Base-by-base conservation (phyloP, 768 basidiomycete species). In the Suillus clintonianus region DNA sequence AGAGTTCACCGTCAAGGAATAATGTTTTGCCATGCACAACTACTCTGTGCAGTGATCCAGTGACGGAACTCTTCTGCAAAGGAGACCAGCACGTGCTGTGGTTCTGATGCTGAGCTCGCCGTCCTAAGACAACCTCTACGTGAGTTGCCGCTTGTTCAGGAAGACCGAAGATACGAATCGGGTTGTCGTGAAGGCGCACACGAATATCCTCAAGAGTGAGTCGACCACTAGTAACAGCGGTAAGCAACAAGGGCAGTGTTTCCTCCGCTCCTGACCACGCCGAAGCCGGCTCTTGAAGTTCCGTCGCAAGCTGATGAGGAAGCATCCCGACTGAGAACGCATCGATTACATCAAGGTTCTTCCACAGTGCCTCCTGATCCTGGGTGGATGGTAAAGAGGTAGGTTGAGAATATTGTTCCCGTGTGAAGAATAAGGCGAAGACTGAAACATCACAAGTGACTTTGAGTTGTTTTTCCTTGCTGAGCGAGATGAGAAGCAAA, bases 381-480 rank as follows among this genome's bases (percentile, higher is more conserved):
- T 87, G 86, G 2, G 76, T 71, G 0, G 90, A 82, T 4, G 95
- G 96, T 43, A 97, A 83, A 67, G 82, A 80, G 2, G 80, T 79
- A 22, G 87, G 82, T 2, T 77, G 79, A 2, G 90, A 89, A 80
- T 87, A 96, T 64, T 92, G 83, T 60, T 90, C 90, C 51, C 79
- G 82, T 2, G 85, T 86, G 80, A 94, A 96, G 86, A 97, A 98
- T 60, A 99, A 80, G 19, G 93, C 85, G 76, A 91, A 98, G 57
- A 98, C 84, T 15, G 95, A 89, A 37, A 97, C 94, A 69, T 99
- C 97, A 76, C 97, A 99, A 4, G 97, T 98, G 57, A 98, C 97
- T 70, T 93, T 91, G 69, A 99, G 85, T 14, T 91, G 83, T 80
- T 95, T 96, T 47, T 90, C 89, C 80, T 99, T 99, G 84, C 94